Percentiles rank a stretch among this genome's conserved stretches.
phyloP scores from a whole-genome alignment of 805 yeast genomes.

The Myxozyma udenii region DNA sequence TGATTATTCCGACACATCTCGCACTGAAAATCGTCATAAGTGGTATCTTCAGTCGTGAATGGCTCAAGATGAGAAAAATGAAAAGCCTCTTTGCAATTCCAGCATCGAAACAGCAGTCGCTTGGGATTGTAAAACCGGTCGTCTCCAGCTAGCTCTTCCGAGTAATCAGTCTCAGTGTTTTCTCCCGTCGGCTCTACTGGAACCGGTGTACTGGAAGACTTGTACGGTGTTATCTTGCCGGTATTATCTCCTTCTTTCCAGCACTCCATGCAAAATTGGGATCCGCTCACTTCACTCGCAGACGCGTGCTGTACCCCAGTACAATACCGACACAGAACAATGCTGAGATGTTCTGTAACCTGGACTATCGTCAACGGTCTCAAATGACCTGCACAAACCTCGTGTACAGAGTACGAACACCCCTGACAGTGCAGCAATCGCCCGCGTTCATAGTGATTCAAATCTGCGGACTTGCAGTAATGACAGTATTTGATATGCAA shows the following conservation, averaged over 20 bases:
- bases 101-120: conserved; percentile 22
- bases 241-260: conserved; percentile 4
- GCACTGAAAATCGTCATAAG: conserved; percentile 10
- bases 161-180: not conserved
- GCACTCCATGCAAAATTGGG: conserved; percentile 14
- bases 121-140: conserved; percentile 5
- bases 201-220: not conserved
- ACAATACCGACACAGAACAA: conserved; percentile 17
- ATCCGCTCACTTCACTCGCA: conserved; percentile 4
- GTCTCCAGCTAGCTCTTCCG: conserved; percentile 1
- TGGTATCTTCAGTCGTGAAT: not conserved
- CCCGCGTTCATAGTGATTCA: conserved; percentile 1
- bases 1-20: conserved; percentile 2
- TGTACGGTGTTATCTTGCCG: not conserved
- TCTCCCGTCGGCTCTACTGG: not conserved
- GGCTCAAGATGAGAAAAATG: conserved; percentile 13
- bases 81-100: conserved; percentile 11
- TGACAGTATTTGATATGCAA: conserved; percentile 13
- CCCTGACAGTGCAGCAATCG: conserved; percentile 21
- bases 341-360: conserved; percentile 4
- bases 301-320: not conserved
- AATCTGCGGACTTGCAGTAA: conserved; percentile 6
- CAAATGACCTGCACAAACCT: not conserved
- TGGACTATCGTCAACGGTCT: not conserved
- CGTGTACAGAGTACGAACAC: conserved; percentile 23